Evolutionary conservation across 495 filamentous ascomycete species (phyloP).

Genomic region (Glutinoglossum americanum): DNA sequence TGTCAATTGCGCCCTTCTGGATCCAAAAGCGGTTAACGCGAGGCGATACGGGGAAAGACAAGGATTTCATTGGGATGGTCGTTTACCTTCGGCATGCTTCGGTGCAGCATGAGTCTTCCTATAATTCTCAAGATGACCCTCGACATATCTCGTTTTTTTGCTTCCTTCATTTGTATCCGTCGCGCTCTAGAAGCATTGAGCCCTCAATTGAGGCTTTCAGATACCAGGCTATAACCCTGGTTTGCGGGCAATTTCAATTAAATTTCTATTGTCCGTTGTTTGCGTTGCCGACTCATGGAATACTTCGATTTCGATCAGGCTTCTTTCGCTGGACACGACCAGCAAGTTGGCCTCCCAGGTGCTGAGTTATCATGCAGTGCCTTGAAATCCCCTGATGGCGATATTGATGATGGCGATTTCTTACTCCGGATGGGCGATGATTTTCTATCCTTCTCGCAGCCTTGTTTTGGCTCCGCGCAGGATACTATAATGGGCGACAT

Average conservation of each 20-base stretch:
- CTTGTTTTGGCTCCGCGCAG: background rate
- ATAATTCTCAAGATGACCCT: conserved; percentile 1
- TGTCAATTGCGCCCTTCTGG: background rate
- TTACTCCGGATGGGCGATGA: background rate
- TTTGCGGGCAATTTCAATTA: background rate
- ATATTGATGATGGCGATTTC: background rate
- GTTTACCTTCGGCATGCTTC: background rate
- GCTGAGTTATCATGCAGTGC: background rate
- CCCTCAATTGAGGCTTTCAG: background rate
- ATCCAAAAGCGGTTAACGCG: background rate
- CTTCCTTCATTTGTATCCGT: background rate
- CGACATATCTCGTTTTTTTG: background rate
- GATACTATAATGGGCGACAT: background rate
- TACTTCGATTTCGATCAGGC: conserved; percentile 6
- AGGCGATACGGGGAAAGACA: background rate
- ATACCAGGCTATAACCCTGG: background rate
- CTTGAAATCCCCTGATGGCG: background rate
- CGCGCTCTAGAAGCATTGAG: background rate
- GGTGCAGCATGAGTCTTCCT: background rate
- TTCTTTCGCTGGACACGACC: background rate
- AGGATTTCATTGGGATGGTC: background rate
- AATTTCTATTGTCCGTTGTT: background rate
- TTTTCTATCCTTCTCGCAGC: background rate
- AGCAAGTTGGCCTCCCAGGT: background rate
- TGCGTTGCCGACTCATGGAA: background rate